Base-by-base conservation (phyloP, 1,284 basidiomycete genomes). In the Puccinia novopanici region DNA sequence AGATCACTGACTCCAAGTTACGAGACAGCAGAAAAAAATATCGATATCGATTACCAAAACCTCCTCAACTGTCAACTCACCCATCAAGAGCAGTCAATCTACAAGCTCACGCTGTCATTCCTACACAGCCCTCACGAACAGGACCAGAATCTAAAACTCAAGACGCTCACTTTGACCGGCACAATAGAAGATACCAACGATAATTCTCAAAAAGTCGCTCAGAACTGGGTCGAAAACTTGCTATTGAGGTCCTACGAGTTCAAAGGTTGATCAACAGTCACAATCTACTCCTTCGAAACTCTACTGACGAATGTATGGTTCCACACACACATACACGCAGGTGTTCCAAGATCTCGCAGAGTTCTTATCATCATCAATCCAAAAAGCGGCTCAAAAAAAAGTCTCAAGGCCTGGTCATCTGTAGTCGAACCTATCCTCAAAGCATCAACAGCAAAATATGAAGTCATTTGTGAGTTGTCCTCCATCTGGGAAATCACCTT, bases 351-450 rank as follows among this genome's bases (percentile, higher is more conserved):
- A 22, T 71, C 68, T 71, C 30, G 76, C 13, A 24, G 76, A 0
- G 71, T 84, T n/a, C 81, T 82, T 42, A 88, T 98, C 0, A 86
- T 98, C n/a, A 88, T 98, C 82, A 98, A 98, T 85, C 95, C 95
- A 1, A 87, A 90, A 75, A 92, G 95, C 81, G 95, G 95, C 2
- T 88, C 95, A 89, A 92, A 92, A 67, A 92, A 92, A 85, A 92
- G 89, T 0, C 86, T 86, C 13, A 82, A 87, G 0, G 87, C 91
- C 0, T 95, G 91, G 82, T 86, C 87, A n/a, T 89, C 89, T 78
- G 88, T 88, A 17, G 90, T 95, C 0, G 88, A 91, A 82, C 96
- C 95, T 0, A 90, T 98, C 70, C 88, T 98, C 65, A 88, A 89
- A 59, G 91, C 92, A 10, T 93, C 95, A 0, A 89, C 90, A 1